A percentile compares a stretch with the other conserved stretches of the same genome.
These are phyloP conservation scores for Mycena chlorophos DNA, from an alignment of 768 basidiomycete genomes.

Conservation along the genomic window DNA sequence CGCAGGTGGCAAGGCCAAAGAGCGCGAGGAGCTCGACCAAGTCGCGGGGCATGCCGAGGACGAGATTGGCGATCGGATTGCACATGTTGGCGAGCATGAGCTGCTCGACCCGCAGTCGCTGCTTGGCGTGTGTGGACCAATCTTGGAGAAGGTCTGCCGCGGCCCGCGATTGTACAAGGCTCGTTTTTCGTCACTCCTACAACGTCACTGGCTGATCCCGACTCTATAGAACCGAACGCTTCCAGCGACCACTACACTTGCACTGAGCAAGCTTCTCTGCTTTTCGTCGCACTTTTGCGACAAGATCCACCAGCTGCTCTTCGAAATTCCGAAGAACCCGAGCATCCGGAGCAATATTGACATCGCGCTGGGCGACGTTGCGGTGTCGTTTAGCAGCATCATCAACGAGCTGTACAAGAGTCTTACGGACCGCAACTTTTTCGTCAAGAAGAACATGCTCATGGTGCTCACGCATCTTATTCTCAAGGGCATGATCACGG, in stretches of 20 bases:
- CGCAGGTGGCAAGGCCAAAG: slow-evolving; percentile 52
- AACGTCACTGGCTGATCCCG: background rate
- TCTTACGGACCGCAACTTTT: slow-evolving; percentile 78
- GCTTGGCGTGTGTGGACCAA: slow-evolving; percentile 81
- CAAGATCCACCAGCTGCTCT: slow-evolving; percentile 80
- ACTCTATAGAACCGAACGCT: slow-evolving; percentile 73
- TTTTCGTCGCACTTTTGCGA: slow-evolving; percentile 95
- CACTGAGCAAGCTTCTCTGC: slow-evolving; percentile 96
- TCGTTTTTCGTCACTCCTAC: background rate
- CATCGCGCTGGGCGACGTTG: slow-evolving; percentile 96
- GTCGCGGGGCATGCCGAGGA: slow-evolving; percentile 98
- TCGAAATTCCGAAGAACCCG: slow-evolving; percentile 88
- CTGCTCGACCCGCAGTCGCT: slow-evolving; percentile 80
- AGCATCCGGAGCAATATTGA: slow-evolving; percentile 95
- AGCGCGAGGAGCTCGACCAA: slow-evolving; percentile 89
- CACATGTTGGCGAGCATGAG: slow-evolving; percentile 81
- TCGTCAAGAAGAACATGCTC: slow-evolving; percentile 98
- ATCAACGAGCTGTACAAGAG: slow-evolving; percentile 94
- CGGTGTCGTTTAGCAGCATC: slow-evolving; percentile 96
- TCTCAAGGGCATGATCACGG: slow-evolving; percentile 99
- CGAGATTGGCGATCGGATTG: slow-evolving; percentile 93
- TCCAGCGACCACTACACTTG: slow-evolving; percentile 81
- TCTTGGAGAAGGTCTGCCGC: slow-evolving; percentile 88
- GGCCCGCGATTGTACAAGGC: slow-evolving; percentile 91
- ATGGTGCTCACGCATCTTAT: slow-evolving; percentile 98